These are phyloP conservation scores for Cynanchum wilfordii DNA, from an alignment of 257 asterid species.

Conservation along the genomic window DNA sequence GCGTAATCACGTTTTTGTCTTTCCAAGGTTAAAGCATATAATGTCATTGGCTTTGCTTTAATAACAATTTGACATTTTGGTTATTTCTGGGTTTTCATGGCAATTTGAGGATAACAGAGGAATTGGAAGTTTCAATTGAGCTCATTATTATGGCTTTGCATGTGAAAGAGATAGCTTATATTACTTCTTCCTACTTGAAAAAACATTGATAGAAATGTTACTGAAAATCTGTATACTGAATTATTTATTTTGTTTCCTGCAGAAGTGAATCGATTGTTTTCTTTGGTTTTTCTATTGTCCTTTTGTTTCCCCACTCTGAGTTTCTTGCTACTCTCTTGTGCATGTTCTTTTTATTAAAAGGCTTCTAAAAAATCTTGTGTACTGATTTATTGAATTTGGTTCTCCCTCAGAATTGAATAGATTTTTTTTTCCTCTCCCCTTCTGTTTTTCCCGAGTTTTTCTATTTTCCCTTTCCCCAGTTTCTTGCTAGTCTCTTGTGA, in stretches of 20 bases:
- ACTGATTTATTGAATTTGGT: not conserved
- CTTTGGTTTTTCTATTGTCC: no score
- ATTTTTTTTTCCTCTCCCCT: not conserved
- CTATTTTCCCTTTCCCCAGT: not conserved
- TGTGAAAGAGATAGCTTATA: not conserved
- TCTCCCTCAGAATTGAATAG: not conserved
- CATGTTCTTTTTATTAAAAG: no score
- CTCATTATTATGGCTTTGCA: not conserved
- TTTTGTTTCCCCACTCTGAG: no score
- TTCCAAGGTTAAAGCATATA: constrained; percentile 63
- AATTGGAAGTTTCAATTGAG: not conserved
- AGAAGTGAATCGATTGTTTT: no score
- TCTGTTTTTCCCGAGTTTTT: no score
- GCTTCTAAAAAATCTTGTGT: no score
- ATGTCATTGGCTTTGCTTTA: constrained; percentile 8
- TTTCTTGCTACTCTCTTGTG: no score
- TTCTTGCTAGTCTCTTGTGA: no score
- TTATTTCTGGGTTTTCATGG: constrained; percentile 1
- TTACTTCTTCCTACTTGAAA: not conserved
- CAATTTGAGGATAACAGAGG: constrained; percentile 1
- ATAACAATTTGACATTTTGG: constrained; percentile 4
- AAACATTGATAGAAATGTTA: not conserved
- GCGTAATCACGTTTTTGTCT: constrained; percentile 83
- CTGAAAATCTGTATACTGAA: not conserved
- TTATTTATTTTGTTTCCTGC: no score